These are phyloP conservation scores for Mucor circinelloides DNA, from an alignment of 371 early-diverging fungal genomes.

Conservation along the genomic window DNA sequence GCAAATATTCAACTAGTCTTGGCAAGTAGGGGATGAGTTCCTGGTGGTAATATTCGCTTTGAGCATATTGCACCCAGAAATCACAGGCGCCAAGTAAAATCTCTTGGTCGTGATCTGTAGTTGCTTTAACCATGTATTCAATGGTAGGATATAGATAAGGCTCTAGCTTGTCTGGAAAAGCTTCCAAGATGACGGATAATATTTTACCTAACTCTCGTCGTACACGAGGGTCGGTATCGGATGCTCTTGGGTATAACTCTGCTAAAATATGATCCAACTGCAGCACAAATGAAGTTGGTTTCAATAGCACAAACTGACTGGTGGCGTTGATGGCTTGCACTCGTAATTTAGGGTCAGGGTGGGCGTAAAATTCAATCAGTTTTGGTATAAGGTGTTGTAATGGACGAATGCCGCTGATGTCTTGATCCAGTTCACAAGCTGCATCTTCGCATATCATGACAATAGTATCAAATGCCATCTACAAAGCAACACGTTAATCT, in stretches of 20 bases:
- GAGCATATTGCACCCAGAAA: conserved; percentile 91
- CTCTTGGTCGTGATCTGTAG: conserved; percentile 64
- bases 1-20: conserved; percentile 76
- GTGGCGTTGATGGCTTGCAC: conserved; percentile 72
- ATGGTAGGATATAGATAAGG: conserved; percentile 77
- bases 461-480: conserved; percentile 78
- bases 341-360: conserved; percentile 62
- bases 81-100: conserved; percentile 89
- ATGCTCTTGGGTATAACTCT: neutral
- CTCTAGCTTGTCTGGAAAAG: conserved; percentile 59
- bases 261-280: conserved; percentile 13
- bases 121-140: conserved; percentile 83
- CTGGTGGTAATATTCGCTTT: conserved; percentile 71
- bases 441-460: conserved; percentile 87
- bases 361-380: conserved; percentile 68
- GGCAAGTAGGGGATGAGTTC: conserved; percentile 70
- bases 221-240: conserved; percentile 6
- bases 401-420: conserved; percentile 64
- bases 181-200: conserved; percentile 9
- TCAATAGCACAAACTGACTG: conserved; percentile 72
- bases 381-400: conserved; percentile 73
- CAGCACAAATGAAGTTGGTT: conserved; percentile 57
- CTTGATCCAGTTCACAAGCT: conserved; percentile 67
- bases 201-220: conserved; percentile 10
- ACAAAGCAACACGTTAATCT: neutral